Base-by-base conservation (phyloP, 495 filamentous ascomycete species). In the Lasiosphaeris hirsuta region DNA sequence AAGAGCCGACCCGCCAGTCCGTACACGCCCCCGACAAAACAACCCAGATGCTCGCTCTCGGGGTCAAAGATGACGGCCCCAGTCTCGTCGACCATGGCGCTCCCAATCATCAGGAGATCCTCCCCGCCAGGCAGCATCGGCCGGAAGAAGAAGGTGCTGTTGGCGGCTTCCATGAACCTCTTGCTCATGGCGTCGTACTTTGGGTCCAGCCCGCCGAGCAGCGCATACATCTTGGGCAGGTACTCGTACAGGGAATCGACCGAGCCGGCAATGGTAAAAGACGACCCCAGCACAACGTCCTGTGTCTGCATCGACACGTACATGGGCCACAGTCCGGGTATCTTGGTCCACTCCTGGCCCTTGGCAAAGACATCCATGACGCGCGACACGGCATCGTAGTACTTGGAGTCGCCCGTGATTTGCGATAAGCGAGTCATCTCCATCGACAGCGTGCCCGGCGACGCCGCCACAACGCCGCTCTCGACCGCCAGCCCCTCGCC, bases 221-320 rank as follows among this genome's bases (percentile, higher is more conserved):
- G 83, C 19, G 81, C 72, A 59, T 79, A 70, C 63, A 80, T 74
- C 66, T 83, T 97, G 7, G 92, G 89, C 30, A 97, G 69, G 66
- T 97, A 97, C 69, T 97, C 92, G 64, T 96, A 96, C 9, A 88
- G 78, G 6, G 89, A 93, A 69, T 96, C 92, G 10, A 88, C 85
- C 71, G 83, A 78, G 10, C 84, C 90, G 23, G 85, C 93, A 30
- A 96, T 73, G 0, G 84, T 87, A 63, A 86, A 97, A 14, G 56
- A 43, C 45, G 58, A 63, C 23, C 76, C 77, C 1, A 53, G 59
- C 10, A 60, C 52, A 11, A 78, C 75, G 23, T 72, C 65, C 17
- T 63, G 59, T 5, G 23, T 43, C 9, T 45, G 49, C 55, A 89
- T 89, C 63, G 95, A 89, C 11, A 96, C 72, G 33, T 74, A 78